Percentiles rank a stretch among this genome's conserved stretches.
Conservation (phyloP, 768 basidiomycete species). For the Wakefieldia striispora region DNA sequence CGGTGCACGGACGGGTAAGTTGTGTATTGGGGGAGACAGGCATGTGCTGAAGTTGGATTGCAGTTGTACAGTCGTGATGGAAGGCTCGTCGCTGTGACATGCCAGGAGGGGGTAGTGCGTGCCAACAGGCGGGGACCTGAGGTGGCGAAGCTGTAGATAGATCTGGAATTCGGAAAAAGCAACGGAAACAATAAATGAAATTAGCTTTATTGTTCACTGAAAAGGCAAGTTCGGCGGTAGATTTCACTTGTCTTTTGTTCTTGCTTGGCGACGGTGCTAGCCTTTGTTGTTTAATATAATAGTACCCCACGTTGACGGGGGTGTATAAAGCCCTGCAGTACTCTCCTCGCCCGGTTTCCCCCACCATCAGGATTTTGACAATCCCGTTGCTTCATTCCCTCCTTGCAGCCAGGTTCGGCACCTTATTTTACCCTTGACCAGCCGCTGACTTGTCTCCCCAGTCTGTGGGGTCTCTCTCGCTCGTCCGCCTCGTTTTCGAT, state of each 20-base stretch:
- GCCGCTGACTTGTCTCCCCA: constrained; percentile 14
- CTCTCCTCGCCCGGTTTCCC: background rate
- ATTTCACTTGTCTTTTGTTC: constrained; percentile 38
- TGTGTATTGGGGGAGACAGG: background rate
- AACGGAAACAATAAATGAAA: constrained; percentile 24
- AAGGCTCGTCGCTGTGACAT: constrained; percentile 66
- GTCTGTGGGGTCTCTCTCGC: constrained; percentile 26
- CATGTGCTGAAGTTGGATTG: constrained; percentile 8
- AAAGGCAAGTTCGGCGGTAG: constrained; percentile 17
- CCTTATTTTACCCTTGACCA: background rate
- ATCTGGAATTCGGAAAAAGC: constrained; percentile 1
- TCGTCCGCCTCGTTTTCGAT: constrained; percentile 14
- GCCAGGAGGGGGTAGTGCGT: constrained; percentile 79
- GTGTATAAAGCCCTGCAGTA: constrained; percentile 25
- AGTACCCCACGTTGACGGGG: background rate
- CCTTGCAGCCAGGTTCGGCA: constrained; percentile 30
- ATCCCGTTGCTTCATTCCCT: constrained; percentile 24
- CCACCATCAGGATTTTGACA: constrained; percentile 38
- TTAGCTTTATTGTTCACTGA: constrained; percentile 30
- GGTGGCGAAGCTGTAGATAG: constrained; percentile 19
- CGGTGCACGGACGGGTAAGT: constrained; percentile 69
- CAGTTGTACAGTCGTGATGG: constrained; percentile 72
- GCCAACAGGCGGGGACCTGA: constrained; percentile 44
- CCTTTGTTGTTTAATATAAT: too few species aligned
- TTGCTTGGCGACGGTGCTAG: constrained; percentile 29